Evolutionary conservation across 1,139 yeast genomes (phyloP).

Genomic region (Saccharomyces hybrid): DNA sequence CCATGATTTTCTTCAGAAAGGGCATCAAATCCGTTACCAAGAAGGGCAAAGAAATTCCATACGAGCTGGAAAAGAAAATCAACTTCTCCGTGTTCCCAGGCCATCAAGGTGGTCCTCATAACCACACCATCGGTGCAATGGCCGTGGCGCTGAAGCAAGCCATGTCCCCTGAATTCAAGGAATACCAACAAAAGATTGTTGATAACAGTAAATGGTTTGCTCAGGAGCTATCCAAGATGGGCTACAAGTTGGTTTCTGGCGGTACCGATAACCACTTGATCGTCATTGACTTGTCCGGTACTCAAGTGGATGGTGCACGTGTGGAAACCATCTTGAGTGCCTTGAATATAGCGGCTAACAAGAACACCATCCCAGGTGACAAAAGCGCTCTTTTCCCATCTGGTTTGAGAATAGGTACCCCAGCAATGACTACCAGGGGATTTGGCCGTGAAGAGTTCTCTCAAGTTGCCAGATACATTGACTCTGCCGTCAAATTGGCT

Average conservation of each 20-base stretch:
- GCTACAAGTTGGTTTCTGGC: constrained; percentile 74
- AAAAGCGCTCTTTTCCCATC: constrained; percentile 91
- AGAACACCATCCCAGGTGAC: constrained; percentile 95
- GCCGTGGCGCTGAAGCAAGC: constrained; percentile 95
- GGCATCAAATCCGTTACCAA: constrained; percentile 77
- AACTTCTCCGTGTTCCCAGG: constrained; percentile 98
- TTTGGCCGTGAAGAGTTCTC: constrained; percentile 71
- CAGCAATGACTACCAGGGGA: constrained; percentile 98
- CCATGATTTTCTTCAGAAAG: constrained; percentile 94
- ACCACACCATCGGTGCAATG: constrained; percentile 92
- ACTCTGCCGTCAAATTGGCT: constrained; percentile 66
- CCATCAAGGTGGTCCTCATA: constrained; percentile 98
- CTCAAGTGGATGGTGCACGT: constrained; percentile 91
- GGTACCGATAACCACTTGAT: constrained; percentile 96
- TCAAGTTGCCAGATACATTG: constrained; percentile 70
- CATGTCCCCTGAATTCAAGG: constrained; percentile 71
- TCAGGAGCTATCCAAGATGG: constrained; percentile 53
- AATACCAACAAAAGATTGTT: constrained; percentile 77
- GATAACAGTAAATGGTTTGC: constrained; percentile 76
- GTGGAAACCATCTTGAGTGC: constrained; percentile 86
- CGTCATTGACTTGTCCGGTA: constrained; percentile 74
- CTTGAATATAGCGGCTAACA: constrained; percentile 89
- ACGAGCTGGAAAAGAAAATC: constrained; percentile 83
- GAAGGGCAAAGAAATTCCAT: constrained; percentile 79
- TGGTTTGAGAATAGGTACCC: constrained; percentile 94